These are phyloP conservation scores for Aspergillus funiculosus DNA, from an alignment of 495 filamentous ascomycete species.

Conservation along the genomic window DNA sequence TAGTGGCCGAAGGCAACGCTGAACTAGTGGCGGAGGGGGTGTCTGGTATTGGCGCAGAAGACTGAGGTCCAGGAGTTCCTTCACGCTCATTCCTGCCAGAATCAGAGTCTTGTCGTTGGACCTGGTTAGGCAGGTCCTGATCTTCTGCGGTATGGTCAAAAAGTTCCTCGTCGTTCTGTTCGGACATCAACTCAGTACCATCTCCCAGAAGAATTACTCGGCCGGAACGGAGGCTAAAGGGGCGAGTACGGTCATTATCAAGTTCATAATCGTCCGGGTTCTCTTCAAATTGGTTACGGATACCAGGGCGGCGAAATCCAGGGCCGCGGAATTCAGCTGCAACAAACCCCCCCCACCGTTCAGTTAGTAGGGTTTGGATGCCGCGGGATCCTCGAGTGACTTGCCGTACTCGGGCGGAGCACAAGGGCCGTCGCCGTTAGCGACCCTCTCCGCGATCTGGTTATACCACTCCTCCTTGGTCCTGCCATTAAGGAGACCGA, in stretches of 20 bases:
- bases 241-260: constrained; percentile 61
- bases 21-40: constrained; percentile 33
- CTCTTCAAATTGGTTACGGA: constrained; percentile 85
- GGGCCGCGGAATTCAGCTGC: constrained; percentile 95
- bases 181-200: constrained; percentile 82
- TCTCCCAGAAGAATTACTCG: constrained; percentile 92
- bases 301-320: too few relatives aligned
- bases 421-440: constrained; percentile 95
- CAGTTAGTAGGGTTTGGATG: constrained; percentile 46
- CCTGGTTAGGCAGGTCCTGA: constrained; percentile 60
- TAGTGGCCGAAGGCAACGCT: constrained; percentile 44
- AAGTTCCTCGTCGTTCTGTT: constrained; percentile 83
- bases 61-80: constrained; percentile 53
- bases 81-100: constrained; percentile 46
- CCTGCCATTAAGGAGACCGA: constrained; percentile 83
- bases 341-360: constrained; percentile 34
- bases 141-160: constrained; percentile 83
- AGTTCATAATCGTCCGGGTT: constrained; percentile 88
- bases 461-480: constrained; percentile 98
- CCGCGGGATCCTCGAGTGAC: constrained; percentile 50
- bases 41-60: constrained; percentile 18
- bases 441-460: constrained; percentile 86
- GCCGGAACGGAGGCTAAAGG: constrained; percentile 59
- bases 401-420: constrained; percentile 99
- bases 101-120: constrained; percentile 38